Percentiles rank a stretch among this genome's conserved stretches.
Evolutionary conservation across 2,329 filamentous ascomycete species (phyloP).

Genomic region (Fusarium sp.): DNA sequence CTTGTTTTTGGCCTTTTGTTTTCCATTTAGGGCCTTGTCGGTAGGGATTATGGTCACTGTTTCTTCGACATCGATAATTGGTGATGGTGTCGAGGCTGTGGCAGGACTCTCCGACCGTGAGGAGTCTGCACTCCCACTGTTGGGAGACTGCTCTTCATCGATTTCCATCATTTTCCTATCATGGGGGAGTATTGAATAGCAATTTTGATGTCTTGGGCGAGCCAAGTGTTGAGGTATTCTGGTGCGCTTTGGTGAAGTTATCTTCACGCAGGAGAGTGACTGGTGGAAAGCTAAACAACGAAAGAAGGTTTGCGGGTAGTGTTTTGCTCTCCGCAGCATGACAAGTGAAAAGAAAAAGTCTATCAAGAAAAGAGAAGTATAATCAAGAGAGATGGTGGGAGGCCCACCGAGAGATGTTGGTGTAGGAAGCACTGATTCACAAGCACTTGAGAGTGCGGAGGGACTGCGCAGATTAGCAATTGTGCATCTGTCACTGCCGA

Average conservation of each 20-base stretch:
- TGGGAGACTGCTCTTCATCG: background rate
- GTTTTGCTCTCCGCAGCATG: background rate
- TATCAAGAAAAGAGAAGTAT: too few relatives aligned
- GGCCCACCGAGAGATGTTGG: background rate
- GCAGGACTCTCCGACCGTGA: slow-evolving; percentile 1
- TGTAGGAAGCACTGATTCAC: slow-evolving; percentile 20
- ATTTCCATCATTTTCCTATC: slow-evolving; percentile 4
- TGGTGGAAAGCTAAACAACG: background rate
- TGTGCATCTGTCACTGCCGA: background rate
- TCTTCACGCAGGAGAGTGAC: background rate
- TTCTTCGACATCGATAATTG: slow-evolving; percentile 27
- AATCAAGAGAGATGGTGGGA: background rate
- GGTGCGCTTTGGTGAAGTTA: background rate
- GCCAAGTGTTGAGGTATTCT: background rate
- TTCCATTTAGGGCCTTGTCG: background rate
- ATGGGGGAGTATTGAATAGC: background rate
- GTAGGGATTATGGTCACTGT: slow-evolving; percentile 4
- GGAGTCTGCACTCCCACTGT: slow-evolving; percentile 8
- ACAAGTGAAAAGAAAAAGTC: background rate
- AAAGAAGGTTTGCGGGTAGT: background rate
- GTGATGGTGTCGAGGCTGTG: background rate
- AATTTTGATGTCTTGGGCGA: background rate
- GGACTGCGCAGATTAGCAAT: background rate
- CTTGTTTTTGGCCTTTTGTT: background rate
- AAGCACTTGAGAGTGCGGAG: background rate